phyloP scores from a whole-genome alignment of 805 yeast species.

The Peterozyma xylosa region DNA sequence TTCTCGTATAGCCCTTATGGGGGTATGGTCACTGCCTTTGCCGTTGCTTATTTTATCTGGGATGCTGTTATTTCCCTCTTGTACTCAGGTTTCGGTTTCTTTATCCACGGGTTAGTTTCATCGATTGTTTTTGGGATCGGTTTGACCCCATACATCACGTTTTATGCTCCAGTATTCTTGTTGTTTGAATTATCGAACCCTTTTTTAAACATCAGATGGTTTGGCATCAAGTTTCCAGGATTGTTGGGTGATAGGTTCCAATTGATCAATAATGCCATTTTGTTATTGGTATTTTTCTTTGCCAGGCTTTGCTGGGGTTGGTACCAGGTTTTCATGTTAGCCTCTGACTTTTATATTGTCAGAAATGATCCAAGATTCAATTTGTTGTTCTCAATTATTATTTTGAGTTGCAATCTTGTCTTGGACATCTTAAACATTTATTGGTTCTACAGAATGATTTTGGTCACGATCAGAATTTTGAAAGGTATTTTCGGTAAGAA shows the following conservation, averaged over 20 bases:
- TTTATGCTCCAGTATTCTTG: slow-evolving; percentile 25
- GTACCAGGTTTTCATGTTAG: slow-evolving; percentile 23
- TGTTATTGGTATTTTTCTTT: slow-evolving; percentile 25
- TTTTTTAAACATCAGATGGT: slow-evolving; percentile 27
- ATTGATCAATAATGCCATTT: slow-evolving; percentile 23
- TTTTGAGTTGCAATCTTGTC: slow-evolving; percentile 22
- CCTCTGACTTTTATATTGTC: slow-evolving; percentile 18
- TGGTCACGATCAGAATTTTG: slow-evolving; percentile 25
- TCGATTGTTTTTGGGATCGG: slow-evolving; percentile 20
- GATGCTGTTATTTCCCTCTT: slow-evolving; percentile 21
- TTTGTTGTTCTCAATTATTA: slow-evolving; percentile 16
- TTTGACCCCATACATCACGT: slow-evolving; percentile 19
- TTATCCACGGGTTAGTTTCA: slow-evolving; percentile 27
- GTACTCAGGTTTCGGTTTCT: slow-evolving; percentile 25
- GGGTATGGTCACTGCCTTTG: slow-evolving; percentile 20
- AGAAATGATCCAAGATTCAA: slow-evolving; percentile 21
- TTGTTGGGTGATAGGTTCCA: slow-evolving; percentile 19
- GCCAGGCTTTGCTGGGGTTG: slow-evolving; percentile 30
- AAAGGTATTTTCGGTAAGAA: slow-evolving; percentile 19
- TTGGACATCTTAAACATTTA: slow-evolving; percentile 25
- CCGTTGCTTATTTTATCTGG: slow-evolving; percentile 28
- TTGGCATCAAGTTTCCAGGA: slow-evolving; percentile 24
- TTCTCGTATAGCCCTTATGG: slow-evolving; percentile 27
- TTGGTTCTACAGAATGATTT: slow-evolving; percentile 30
- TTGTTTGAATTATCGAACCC: slow-evolving; percentile 30